A percentile compares a stretch with the other conserved stretches of the same genome.
phyloP scores from a whole-genome alignment of 75 land plant genomes.

The Adiantum capillusveneris region DNA sequence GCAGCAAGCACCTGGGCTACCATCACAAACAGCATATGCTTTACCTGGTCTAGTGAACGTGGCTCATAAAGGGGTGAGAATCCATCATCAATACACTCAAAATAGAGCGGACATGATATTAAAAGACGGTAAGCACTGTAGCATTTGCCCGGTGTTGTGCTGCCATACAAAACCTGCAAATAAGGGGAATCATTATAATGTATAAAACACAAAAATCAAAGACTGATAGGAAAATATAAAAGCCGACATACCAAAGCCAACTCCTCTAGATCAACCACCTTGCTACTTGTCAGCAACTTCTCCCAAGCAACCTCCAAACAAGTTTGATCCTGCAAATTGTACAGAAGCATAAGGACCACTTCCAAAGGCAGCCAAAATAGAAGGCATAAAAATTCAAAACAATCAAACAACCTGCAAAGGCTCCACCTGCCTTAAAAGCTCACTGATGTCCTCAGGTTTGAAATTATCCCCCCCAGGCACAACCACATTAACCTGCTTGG shows the following conservation, averaged over 20 bases:
- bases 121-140: slow-evolving; percentile 87
- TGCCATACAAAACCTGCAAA: slow-evolving; percentile 72
- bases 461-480: slow-evolving; percentile 78
- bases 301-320: slow-evolving; percentile 89
- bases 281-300: slow-evolving; percentile 62
- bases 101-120: slow-evolving; percentile 76
- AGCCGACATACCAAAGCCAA: slow-evolving; percentile 59
- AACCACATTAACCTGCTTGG: slow-evolving; percentile 77
- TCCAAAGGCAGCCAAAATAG: too few species aligned
- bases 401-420: slow-evolving; percentile 47
- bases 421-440: slow-evolving; percentile 53
- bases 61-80: slow-evolving; percentile 58
- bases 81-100: slow-evolving; percentile 53
- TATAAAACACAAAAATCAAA: too few species aligned
- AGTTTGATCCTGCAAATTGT: slow-evolving; percentile 77
- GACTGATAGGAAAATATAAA: too few species aligned
- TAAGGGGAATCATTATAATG: too few species aligned
- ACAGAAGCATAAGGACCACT: neutral
- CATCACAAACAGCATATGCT: neutral
- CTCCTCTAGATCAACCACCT: slow-evolving; percentile 58
- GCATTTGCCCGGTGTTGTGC: slow-evolving; percentile 58
- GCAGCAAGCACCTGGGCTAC: neutral
- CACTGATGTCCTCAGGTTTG: slow-evolving; percentile 46
- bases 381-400: slow-evolving; percentile 4
- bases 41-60: slow-evolving; percentile 66